A percentile compares a stretch with the other conserved stretches of the same genome.
These are phyloP conservation scores for Hawksworthiomyces lignivorus DNA, from an alignment of 2,329 filamentous ascomycete species.

Conservation along the genomic window DNA sequence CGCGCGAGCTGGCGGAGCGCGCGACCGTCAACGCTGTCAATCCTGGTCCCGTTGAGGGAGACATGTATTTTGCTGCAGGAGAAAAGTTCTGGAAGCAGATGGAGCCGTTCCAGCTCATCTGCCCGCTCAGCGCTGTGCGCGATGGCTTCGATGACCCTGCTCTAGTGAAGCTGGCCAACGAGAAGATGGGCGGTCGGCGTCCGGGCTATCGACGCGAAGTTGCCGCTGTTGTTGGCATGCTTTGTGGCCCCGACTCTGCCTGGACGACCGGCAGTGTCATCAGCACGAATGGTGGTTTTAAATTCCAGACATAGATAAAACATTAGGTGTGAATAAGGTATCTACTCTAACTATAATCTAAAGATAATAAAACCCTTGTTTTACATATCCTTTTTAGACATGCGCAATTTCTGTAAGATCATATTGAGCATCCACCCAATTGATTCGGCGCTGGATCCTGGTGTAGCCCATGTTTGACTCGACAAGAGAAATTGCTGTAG, in stretches of 20 bases:
- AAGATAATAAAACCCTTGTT: too few species aligned
- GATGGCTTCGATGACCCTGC: slow-evolving; percentile 55
- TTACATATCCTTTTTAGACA: too few species aligned
- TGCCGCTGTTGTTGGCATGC: slow-evolving; percentile 68
- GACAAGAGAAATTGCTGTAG: background rate
- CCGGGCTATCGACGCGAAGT: slow-evolving; percentile 62
- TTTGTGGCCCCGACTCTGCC: slow-evolving; percentile 61
- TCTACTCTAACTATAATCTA: too few species aligned
- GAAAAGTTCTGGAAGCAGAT: slow-evolving; percentile 35
- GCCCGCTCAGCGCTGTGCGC: slow-evolving; percentile 48
- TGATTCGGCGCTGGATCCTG: background rate
- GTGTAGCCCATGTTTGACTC: background rate
- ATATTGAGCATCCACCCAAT: background rate
- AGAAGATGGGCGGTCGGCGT: slow-evolving; percentile 42
- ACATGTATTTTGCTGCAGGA: slow-evolving; percentile 40
- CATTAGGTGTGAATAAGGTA: too few species aligned
- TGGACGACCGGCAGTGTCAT: slow-evolving; percentile 76
- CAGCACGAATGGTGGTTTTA: slow-evolving; percentile 71
- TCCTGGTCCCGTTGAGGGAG: slow-evolving; percentile 46
- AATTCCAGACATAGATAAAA: slow-evolving; percentile 20
- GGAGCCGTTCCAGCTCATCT: slow-evolving; percentile 50
- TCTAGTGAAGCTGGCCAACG: slow-evolving; percentile 34
- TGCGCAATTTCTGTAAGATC: background rate
- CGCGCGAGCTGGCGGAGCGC: slow-evolving; percentile 44
- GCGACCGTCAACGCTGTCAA: slow-evolving; percentile 51